Base-by-base conservation (phyloP, 192 early-diverging fungal species). In the Gigaspora rosea region DNA sequence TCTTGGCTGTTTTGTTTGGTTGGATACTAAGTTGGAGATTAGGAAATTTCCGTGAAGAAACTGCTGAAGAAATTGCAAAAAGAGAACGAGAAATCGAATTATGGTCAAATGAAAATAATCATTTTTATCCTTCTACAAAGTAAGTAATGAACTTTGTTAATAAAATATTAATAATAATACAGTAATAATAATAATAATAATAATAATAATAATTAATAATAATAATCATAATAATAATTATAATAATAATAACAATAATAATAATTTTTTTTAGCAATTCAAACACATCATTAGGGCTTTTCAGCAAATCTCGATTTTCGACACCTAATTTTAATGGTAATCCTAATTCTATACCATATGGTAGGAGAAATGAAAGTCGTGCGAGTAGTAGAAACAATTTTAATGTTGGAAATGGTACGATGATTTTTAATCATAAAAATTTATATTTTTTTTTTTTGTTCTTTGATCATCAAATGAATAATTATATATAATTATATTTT, bases 1-100 rank as follows among this genome's bases (percentile, higher is more conserved):
- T 86, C 73, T 83, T 93, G 76, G 94, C 95, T 0, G 81, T 95
- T 35, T 81, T 89, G 49, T 96, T 95, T 84, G 89, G 89, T 36
- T 96, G 94, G 94, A 87, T 93, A 81, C 82, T 95, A 75, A 89
- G 90, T 33, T 85, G 90, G 78, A 80, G 87, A 47, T 83, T 97
- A n/a, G 95, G 95, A 12, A 87, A 88, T 79, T 88, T 96, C 48
- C 85, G 85, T 22, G 79, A 85, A 73, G 82, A 88, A 50, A 85
- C 89, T 47, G 91, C 92, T 49, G 87, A 90, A 54, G 91, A 88
- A 48, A 87, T 90, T 54, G 89, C 90, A 77, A 86, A 88, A 51
- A 91, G 92, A 69, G 87, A 87, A 57, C 85, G 84, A 12, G 88
- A 91, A 78, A 93, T 94, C 41, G 93, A 94, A 78, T 86, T 85